Conservation (phyloP, 441 rosid genomes). For the Populus hybrid region DNA sequence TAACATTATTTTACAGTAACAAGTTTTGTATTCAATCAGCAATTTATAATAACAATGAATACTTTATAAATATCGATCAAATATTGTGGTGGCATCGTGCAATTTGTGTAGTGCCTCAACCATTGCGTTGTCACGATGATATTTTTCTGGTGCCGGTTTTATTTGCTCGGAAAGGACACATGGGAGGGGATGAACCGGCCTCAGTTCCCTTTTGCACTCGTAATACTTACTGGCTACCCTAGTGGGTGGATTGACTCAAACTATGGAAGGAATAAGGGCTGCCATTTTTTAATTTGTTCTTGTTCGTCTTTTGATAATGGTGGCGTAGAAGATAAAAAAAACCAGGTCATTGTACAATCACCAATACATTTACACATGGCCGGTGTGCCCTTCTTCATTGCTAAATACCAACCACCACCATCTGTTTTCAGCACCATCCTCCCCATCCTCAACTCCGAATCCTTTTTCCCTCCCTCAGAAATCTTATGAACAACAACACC, state of each 20-base stretch:
- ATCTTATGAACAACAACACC: not conserved
- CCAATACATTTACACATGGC: constrained; percentile 20
- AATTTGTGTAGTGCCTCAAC: too few relatives aligned
- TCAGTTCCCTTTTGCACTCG: not conserved
- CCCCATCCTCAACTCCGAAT: not conserved
- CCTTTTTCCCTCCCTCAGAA: not conserved
- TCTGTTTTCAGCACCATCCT: not conserved
- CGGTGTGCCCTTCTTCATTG: not conserved
- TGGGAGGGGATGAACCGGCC: not conserved
- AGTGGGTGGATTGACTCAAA: not conserved
- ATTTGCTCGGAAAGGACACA: not conserved
- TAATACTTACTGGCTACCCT: not conserved
- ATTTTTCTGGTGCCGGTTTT: not conserved
- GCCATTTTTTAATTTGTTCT: not conserved
- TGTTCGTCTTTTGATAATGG: constrained; percentile 15
- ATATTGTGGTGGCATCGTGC: too few relatives aligned
- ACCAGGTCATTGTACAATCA: constrained; percentile 15
- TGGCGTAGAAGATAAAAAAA: constrained; percentile 19
- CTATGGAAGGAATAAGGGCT: not conserved
- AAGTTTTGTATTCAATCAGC: too few relatives aligned
- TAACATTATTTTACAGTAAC: too few relatives aligned
- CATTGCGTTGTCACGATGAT: not conserved
- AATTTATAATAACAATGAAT: too few relatives aligned
- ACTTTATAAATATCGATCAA: too few relatives aligned
- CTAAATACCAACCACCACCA: not conserved